phyloP scores from a whole-genome alignment of 176 grass and related monocot genomes.

The Echinochloa phyllopogon region DNA sequence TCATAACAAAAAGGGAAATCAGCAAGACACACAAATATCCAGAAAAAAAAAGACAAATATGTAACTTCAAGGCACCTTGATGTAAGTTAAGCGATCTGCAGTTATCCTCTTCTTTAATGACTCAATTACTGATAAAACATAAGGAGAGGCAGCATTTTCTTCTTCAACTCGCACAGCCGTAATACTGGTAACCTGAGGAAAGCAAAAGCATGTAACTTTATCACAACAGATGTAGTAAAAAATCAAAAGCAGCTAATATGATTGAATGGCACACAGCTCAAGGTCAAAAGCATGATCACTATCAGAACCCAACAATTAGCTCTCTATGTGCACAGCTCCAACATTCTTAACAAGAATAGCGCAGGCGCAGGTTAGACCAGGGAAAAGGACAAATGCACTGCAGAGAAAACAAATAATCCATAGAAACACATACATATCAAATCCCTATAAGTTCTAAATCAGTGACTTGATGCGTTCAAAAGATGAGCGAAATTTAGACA shows the following conservation, averaged over 20 bases:
- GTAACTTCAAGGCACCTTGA: slow-evolving; percentile 65
- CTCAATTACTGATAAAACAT: slow-evolving; percentile 64
- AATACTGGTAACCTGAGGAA: slow-evolving; percentile 39
- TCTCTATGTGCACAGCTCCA: background rate
- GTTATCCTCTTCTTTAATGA: slow-evolving; percentile 74
- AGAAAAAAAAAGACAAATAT: background rate
- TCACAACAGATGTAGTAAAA: slow-evolving; percentile 12
- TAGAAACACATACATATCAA: background rate
- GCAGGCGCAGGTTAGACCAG: background rate
- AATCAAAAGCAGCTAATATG: background rate
- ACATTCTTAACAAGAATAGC: background rate
- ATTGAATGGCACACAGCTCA: slow-evolving; percentile 5
- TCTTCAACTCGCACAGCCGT: slow-evolving; percentile 41
- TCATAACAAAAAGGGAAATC: slow-evolving; percentile 2
- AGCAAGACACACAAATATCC: background rate
- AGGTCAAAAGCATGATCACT: background rate
- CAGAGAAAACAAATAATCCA: background rate
- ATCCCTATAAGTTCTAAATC: background rate
- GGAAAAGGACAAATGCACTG: background rate
- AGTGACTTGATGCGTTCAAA: background rate
- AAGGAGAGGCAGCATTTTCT: slow-evolving; percentile 43
- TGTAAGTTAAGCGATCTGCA: slow-evolving; percentile 61
- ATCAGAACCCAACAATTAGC: slow-evolving; percentile 8
- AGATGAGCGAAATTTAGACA: background rate
- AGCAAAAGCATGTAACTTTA: slow-evolving; percentile 10